Conservation (phyloP, 139 green algal genomes). For the Picochlorum sp. region DNA sequence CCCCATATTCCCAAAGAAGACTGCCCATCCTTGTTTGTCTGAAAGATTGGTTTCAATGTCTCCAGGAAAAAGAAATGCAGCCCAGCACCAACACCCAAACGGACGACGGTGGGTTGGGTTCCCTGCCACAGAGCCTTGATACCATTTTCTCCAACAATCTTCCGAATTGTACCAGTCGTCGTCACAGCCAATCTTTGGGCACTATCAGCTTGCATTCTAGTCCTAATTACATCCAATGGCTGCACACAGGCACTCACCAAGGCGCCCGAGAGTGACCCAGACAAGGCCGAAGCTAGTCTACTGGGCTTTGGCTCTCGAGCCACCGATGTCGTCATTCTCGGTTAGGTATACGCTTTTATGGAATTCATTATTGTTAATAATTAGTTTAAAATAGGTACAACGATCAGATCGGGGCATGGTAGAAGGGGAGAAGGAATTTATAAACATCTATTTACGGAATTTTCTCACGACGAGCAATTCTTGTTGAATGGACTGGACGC, state of each 20-base stretch:
- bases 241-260: constrained; percentile 52
- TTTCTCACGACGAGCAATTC: no score
- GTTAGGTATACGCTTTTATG: no score
- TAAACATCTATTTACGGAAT: no score
- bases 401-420: no score
- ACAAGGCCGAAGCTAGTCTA: constrained; percentile 32
- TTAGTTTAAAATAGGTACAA: no score
- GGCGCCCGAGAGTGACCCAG: constrained; percentile 41
- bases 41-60: constrained; percentile 44
- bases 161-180: constrained; percentile 31
- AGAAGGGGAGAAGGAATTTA: no score
- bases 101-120: constrained; percentile 59
- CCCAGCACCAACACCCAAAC: constrained; percentile 60
- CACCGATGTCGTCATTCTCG: no score
- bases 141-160: constrained; percentile 29
- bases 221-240: constrained; percentile 80
- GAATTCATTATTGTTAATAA: no score
- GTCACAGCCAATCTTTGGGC: constrained; percentile 21
- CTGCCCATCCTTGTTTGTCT: constrained; percentile 11
- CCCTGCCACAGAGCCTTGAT: constrained; percentile 57
- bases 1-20: constrained; percentile 5
- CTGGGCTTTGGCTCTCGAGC: not conserved
- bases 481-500: no score
- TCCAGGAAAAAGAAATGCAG: constrained; percentile 69
- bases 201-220: constrained; percentile 74